Percentiles rank a stretch among this genome's conserved stretches.
phyloP scores from a whole-genome alignment of 2,329 filamentous ascomycete genomes.

The Colletotrichum paranaense region DNA sequence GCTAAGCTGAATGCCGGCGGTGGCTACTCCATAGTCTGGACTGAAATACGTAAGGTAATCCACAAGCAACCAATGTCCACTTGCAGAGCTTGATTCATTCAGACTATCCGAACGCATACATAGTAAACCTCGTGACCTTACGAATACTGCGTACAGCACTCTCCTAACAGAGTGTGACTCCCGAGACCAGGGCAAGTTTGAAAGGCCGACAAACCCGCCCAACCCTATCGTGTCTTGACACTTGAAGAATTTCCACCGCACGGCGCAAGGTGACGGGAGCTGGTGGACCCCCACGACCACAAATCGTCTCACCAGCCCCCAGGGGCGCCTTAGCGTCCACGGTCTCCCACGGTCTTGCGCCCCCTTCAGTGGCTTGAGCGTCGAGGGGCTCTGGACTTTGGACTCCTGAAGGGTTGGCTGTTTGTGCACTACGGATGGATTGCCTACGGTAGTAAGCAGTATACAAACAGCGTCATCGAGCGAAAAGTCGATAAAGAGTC shows the following conservation, averaged over 20 bases:
- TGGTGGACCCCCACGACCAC: constrained; percentile 14
- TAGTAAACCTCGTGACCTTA: no score
- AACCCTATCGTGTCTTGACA: background rate
- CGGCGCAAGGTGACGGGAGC: constrained; percentile 9
- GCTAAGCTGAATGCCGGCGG: no score
- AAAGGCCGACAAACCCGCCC: constrained; percentile 1
- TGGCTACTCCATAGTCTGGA: no score
- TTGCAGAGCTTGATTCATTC: background rate
- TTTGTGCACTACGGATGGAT: background rate
- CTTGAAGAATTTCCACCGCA: constrained; percentile 16
- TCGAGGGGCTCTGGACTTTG: background rate
- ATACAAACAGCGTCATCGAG: background rate
- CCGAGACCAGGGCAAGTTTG: background rate
- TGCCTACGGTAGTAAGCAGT: background rate
- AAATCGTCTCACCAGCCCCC: constrained; percentile 13
- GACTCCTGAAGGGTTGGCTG: no score
- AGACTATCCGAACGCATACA: background rate
- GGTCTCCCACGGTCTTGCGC: background rate
- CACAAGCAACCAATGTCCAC: no score
- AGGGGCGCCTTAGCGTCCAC: constrained; percentile 7
- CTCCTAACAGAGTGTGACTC: background rate
- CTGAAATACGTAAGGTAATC: no score
- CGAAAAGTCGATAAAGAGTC: background rate
- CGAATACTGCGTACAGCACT: no score
- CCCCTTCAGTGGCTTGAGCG: constrained; percentile 11